phyloP scores from a whole-genome alignment of 2,329 filamentous ascomycete species.

The Periconia sp. region DNA sequence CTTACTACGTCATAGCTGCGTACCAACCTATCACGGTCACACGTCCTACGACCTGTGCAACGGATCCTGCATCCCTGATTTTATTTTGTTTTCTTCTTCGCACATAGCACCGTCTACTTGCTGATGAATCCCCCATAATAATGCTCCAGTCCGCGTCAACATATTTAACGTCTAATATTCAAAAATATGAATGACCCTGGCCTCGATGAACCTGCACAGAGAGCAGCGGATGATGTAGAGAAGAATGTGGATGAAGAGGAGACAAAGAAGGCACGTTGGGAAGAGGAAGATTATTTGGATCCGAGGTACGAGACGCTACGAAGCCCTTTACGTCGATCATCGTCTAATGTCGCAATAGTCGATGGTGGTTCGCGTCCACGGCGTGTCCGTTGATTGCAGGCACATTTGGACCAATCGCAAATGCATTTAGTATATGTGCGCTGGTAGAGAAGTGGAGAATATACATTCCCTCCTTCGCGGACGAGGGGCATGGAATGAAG shows the following conservation, averaged over 20 bases:
- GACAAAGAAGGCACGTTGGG: slow-evolving; percentile 43
- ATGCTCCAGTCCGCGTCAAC: neutral
- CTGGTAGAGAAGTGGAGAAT: slow-evolving; percentile 63
- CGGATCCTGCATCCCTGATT: no score
- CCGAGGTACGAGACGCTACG: slow-evolving; percentile 48
- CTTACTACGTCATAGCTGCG: slow-evolving; percentile 13
- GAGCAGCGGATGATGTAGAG: slow-evolving; percentile 55
- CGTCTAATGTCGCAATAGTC: slow-evolving; percentile 42
- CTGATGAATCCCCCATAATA: neutral
- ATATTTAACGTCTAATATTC: neutral
- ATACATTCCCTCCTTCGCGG: slow-evolving; percentile 53
- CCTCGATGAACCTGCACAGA: slow-evolving; percentile 55
- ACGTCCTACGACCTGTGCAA: slow-evolving; percentile 1
- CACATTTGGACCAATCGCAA: slow-evolving; percentile 63
- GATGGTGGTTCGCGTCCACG: slow-evolving; percentile 68
- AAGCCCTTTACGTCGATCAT: no score
- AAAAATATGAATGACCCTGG: slow-evolving; percentile 55
- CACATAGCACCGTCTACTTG: neutral
- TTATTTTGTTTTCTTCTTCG: neutral
- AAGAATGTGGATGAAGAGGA: slow-evolving; percentile 38
- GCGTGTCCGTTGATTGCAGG: slow-evolving; percentile 63
- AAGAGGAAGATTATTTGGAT: slow-evolving; percentile 51
- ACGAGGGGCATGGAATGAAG: slow-evolving; percentile 52
- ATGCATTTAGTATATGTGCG: slow-evolving; percentile 62
- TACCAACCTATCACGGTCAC: slow-evolving; percentile 3